Evolutionary conservation across 129 eudicot genomes (phyloP).

Genomic region (Tagetes erecta): DNA sequence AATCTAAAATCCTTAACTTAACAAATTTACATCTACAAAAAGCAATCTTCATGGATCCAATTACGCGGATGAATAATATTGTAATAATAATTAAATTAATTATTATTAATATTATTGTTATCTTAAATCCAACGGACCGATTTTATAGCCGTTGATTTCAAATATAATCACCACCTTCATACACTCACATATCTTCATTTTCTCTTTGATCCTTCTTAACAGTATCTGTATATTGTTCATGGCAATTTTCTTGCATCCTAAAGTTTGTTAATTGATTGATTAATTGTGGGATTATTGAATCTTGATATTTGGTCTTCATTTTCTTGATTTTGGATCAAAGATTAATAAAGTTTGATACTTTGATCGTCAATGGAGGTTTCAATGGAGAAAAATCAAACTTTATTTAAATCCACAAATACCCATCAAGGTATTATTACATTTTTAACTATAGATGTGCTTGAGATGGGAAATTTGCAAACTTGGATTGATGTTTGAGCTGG

Average conservation of each 20-base stretch:
- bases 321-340: neutral
- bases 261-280: constrained; percentile 16
- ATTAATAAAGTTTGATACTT: constrained; percentile 31
- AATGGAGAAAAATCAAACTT: constrained; percentile 44
- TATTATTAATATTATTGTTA: too few relatives aligned
- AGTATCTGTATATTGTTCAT: constrained; percentile 21
- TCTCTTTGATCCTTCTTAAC: constrained; percentile 9
- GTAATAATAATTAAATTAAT: constrained; percentile 1
- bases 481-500: neutral
- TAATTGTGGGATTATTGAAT: constrained; percentile 35
- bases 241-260: constrained; percentile 25
- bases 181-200: constrained; percentile 25
- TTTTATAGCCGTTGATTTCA: constrained; percentile 82
- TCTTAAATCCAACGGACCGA: constrained; percentile 60
- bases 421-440: constrained; percentile 41
- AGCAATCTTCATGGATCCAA: constrained; percentile 12
- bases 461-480: neutral
- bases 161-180: constrained; percentile 43
- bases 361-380: constrained; percentile 44
- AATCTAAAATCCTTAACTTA: constrained; percentile 26
- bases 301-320: constrained; percentile 15
- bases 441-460: neutral
- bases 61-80: constrained; percentile 32
- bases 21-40: constrained; percentile 25
- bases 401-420: constrained; percentile 43